Percentiles rank a stretch among this genome's conserved stretches.
Evolutionary conservation across 1,284 basidiomycete species (phyloP).

Genomic region (Austroboletus novae-zelandiae): DNA sequence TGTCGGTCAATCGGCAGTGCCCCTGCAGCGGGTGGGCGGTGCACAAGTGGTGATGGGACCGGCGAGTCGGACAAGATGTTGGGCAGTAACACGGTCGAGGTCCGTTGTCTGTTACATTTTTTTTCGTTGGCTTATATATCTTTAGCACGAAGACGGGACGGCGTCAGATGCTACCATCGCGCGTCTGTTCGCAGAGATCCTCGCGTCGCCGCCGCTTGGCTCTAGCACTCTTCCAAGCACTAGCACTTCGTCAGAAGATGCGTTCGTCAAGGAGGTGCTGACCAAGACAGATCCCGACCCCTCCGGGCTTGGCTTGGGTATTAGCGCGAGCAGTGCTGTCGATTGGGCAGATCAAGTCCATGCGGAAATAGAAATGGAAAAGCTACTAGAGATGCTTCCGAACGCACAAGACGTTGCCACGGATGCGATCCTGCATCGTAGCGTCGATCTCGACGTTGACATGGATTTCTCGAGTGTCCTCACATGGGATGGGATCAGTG

Average conservation of each 20-base stretch:
- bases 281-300: conserved; percentile 6
- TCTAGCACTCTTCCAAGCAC: conserved; percentile 31
- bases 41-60: conserved; percentile 39
- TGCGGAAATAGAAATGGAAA: conserved; percentile 59
- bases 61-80: conserved; percentile 10
- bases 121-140: neutral
- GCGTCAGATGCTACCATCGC: conserved; percentile 31
- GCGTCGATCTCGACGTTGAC: conserved; percentile 25
- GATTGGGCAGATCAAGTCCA: conserved; percentile 29
- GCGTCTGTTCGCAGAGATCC: conserved; percentile 36
- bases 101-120: neutral
- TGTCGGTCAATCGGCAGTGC: conserved; percentile 54
- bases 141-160: conserved; percentile 28
- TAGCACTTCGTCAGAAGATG: conserved; percentile 34
- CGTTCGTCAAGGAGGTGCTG: conserved; percentile 23
- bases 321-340: conserved; percentile 29
- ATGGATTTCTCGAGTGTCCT: conserved; percentile 39
- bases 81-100: conserved; percentile 19
- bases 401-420: conserved; percentile 23
- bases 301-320: conserved; percentile 16
- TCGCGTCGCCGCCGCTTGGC: conserved; percentile 33
- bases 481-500: conserved; percentile 31
- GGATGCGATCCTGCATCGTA: conserved; percentile 7
- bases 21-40: conserved; percentile 82
- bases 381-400: conserved; percentile 54